phyloP scores from a whole-genome alignment of 495 filamentous ascomycete genomes.

The Apodospora peruviana region DNA sequence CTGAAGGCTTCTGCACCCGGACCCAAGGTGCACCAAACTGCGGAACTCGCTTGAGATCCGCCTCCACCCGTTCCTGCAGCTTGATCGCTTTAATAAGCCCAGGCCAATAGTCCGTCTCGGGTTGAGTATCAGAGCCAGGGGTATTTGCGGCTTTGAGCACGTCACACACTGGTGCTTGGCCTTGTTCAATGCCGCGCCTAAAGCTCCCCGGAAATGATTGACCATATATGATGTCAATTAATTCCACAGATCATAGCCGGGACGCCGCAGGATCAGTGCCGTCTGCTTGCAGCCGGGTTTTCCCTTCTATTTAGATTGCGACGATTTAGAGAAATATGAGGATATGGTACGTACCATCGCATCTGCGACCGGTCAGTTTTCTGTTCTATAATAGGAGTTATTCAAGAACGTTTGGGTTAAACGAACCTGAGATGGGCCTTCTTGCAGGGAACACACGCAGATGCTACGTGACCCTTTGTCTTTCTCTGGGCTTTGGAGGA shows the following conservation, averaged over 20 bases:
- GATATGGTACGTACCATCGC: slow-evolving; percentile 42
- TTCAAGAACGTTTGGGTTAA: slow-evolving; percentile 5
- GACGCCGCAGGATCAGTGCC: slow-evolving; percentile 17
- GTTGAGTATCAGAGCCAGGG: slow-evolving; percentile 13
- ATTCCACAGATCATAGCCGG: slow-evolving; percentile 19
- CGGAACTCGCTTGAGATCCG: slow-evolving; percentile 27
- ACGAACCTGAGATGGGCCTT: slow-evolving; percentile 76
- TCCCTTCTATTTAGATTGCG: slow-evolving; percentile 16
- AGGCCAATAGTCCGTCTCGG: slow-evolving; percentile 15
- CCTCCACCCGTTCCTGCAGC: slow-evolving; percentile 26
- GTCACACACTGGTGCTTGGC: slow-evolving; percentile 25
- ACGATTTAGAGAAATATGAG: slow-evolving; percentile 8
- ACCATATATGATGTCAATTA: slow-evolving; percentile 27
- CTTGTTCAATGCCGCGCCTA: slow-evolving; percentile 23
- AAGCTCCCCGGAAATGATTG: slow-evolving; percentile 23
- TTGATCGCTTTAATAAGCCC: slow-evolving; percentile 5
- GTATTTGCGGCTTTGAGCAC: slow-evolving; percentile 14
- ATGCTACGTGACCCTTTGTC: slow-evolving; percentile 92
- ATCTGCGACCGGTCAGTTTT: slow-evolving; percentile 29
- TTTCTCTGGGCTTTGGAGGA: slow-evolving; percentile 69
- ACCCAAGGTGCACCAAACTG: slow-evolving; percentile 8
- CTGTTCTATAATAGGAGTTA: slow-evolving; percentile 3
- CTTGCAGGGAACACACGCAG: slow-evolving; percentile 96
- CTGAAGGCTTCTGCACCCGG: slow-evolving; percentile 4
- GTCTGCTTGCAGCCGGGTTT: slow-evolving; percentile 16